Evolutionary conservation across 2,329 filamentous ascomycete species (phyloP).

Genomic region (Chlorencoelia australis): DNA sequence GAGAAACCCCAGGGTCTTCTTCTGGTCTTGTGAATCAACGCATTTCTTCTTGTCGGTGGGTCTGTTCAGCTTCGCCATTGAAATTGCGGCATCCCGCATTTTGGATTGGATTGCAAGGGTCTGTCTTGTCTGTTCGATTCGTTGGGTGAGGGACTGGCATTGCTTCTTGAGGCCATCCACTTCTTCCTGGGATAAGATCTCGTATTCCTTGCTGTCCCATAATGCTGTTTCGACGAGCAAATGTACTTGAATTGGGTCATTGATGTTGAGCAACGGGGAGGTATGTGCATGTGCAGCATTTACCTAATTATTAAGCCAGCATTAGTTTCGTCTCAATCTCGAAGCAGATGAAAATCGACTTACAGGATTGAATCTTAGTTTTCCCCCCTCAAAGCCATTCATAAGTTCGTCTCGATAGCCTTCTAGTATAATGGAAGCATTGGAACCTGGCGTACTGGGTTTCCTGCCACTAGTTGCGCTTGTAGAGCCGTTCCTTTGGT

Average conservation of each 20-base stretch:
- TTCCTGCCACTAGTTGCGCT: not conserved
- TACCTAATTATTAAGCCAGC: slow-evolving; percentile 31
- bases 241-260: slow-evolving; percentile 75
- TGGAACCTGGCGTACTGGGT: slow-evolving; percentile 5
- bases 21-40: slow-evolving; percentile 34
- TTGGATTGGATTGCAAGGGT: slow-evolving; percentile 87
- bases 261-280: slow-evolving; percentile 48
- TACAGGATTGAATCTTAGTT: slow-evolving; percentile 48
- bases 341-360: slow-evolving; percentile 8
- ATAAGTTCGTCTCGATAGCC: slow-evolving; percentile 48
- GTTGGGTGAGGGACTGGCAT: slow-evolving; percentile 57
- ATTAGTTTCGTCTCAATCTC: not conserved
- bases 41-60: slow-evolving; percentile 46
- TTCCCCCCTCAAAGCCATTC: slow-evolving; percentile 43
- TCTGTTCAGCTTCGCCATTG: slow-evolving; percentile 71
- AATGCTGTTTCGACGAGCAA: slow-evolving; percentile 89
- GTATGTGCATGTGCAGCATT: slow-evolving; percentile 43
- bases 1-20: slow-evolving; percentile 39
- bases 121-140: slow-evolving; percentile 71
- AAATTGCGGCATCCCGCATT: slow-evolving; percentile 84
- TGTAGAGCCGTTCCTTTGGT: slow-evolving; percentile 1
- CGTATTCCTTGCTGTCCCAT: slow-evolving; percentile 74
- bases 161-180: slow-evolving; percentile 89
- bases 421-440: slow-evolving; percentile 38
- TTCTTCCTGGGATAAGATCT: slow-evolving; percentile 83